Evolutionary conservation across 176 grass and related monocot species (phyloP), one percentile per base, ranked within the genome.

Genomic region (Secale cereale): DNA sequence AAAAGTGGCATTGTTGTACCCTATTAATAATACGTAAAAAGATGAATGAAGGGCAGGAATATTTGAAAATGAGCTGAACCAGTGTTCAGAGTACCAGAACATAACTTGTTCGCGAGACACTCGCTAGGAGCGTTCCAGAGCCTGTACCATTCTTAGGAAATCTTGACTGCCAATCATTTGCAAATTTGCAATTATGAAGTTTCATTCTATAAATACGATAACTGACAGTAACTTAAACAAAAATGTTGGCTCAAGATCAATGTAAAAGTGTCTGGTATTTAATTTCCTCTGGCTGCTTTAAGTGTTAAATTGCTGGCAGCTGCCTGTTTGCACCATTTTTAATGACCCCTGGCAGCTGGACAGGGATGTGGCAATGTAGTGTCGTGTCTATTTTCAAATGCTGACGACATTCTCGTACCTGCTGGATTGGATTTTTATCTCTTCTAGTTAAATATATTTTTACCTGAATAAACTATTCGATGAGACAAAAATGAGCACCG

Each of bases 101-200:
- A 52, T 52, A 19, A 52, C 16, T 52, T 13, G 43, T n/a, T 59
- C 35, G 52, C 37, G n/a, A 3, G 50, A 85, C 70, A 57, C 32
- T 85, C 26, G 33, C 3, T 7, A 16, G 29, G 67, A 64, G 46
- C 56, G 9, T 68, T 68, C 26, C 4, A 10, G 36, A 45, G 70
- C 63, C 35, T 70, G 8, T 78, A 43, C 29, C 32, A 60, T 70
- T 41, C 12, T 16, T 30, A 6, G 33, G 6, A 33, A 79, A 46
- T 20, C 45, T 59, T 22, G 31, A 68, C 26, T 70, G 45, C 50
- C 57, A 31, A 60, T 74, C 36, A 30, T 17, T 82, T 59, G 32
- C 80, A 70, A 37, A 69, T 56, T 60, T 60, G 50, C 80, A 57
- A 59, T 70, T 57, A 71, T 71, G 13, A 70, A 54, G 20, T 61